These are phyloP conservation scores for Sphagnum magellanicum DNA, from an alignment of 228 moss, liverwort and hornwort species.

Conservation along the genomic window DNA sequence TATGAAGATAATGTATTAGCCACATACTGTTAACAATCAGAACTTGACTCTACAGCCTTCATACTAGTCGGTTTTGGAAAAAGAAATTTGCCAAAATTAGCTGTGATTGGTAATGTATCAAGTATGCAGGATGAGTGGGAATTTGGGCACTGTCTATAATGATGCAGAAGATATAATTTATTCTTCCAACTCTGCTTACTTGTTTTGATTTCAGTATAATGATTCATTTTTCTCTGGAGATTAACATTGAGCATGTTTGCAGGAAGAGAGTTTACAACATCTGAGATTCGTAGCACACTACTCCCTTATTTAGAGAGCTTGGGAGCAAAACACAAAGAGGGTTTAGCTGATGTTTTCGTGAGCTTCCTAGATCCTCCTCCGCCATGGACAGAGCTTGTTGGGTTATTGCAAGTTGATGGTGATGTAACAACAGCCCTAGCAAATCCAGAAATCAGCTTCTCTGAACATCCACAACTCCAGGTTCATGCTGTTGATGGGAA, in stretches of 20 bases:
- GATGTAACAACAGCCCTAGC: background rate
- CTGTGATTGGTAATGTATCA: no score
- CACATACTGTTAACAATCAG: background rate
- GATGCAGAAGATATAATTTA: background rate
- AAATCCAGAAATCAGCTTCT: slow-evolving; percentile 12
- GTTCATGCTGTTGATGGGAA: slow-evolving; percentile 31
- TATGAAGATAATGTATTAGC: background rate
- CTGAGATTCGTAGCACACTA: slow-evolving; percentile 36
- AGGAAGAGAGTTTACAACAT: slow-evolving; percentile 57
- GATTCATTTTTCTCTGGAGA: no score
- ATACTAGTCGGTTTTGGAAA: no score
- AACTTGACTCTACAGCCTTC: background rate
- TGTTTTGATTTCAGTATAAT: background rate
- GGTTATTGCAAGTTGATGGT: slow-evolving; percentile 1
- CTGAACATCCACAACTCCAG: slow-evolving; percentile 35
- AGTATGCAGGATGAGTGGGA: no score
- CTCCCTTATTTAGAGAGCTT: slow-evolving; percentile 48
- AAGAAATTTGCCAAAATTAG: no score
- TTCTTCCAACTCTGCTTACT: no score
- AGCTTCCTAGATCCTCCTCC: slow-evolving; percentile 52
- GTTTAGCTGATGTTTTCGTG: slow-evolving; percentile 30
- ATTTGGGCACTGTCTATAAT: no score
- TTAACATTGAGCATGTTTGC: background rate
- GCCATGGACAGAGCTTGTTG: slow-evolving; percentile 11
- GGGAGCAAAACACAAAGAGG: slow-evolving; percentile 37